Conservation (phyloP, 1,284 basidiomycete species). For the Puccinia triticina region DNA sequence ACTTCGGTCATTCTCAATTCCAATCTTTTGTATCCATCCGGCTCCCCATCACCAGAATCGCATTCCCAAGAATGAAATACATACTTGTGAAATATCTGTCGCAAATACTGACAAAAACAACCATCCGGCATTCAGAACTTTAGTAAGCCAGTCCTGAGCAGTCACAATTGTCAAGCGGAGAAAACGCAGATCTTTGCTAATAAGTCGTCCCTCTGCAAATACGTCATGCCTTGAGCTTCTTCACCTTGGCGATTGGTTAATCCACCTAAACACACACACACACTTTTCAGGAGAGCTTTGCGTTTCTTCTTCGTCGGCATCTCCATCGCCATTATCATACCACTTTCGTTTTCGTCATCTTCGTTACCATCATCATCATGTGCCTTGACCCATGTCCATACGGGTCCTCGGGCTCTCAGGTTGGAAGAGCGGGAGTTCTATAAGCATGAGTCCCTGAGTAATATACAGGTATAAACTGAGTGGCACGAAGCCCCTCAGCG, state of each 20-base stretch:
- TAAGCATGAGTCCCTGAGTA: too few relatives aligned
- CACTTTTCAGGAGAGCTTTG: background rate
- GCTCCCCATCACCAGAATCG: background rate
- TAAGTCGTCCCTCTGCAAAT: background rate
- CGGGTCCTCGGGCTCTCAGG: too few relatives aligned
- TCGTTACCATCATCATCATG: too few relatives aligned
- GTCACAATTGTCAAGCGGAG: background rate
- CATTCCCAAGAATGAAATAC: too few relatives aligned
- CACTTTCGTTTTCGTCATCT: too few relatives aligned
- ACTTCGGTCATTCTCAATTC: background rate
- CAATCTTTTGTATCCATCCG: background rate
- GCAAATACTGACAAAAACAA: background rate
- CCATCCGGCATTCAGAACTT: background rate
- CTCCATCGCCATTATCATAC: too few relatives aligned
- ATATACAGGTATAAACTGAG: too few relatives aligned
- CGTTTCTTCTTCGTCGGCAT: too few relatives aligned
- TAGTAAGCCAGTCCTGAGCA: background rate
- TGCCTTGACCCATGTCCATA: too few relatives aligned
- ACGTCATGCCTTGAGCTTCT: conserved; percentile 1
- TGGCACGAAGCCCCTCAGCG: too few relatives aligned
- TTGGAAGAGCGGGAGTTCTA: too few relatives aligned
- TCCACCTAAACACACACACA: background rate
- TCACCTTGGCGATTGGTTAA: background rate
- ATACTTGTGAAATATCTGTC: background rate
- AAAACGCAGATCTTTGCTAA: background rate